A percentile compares a stretch with the other conserved stretches of the same genome.
phyloP scores from a whole-genome alignment of 129 eudicot species.

The Artemisia tridentata region DNA sequence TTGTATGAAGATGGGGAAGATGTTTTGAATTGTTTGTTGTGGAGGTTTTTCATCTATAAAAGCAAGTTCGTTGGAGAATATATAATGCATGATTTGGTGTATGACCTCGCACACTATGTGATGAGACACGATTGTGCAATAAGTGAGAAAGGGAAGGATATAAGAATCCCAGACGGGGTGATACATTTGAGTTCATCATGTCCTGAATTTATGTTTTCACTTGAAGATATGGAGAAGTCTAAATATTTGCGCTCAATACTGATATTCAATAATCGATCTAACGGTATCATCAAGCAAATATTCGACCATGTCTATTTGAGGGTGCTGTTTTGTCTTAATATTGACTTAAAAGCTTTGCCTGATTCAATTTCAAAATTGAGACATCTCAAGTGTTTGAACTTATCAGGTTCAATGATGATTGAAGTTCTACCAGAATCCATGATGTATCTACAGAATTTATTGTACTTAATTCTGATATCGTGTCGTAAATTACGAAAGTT shows the following conservation, averaged over 20 bases:
- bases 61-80: background rate
- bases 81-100: too few species aligned
- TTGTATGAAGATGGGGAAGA: slow-evolving; percentile 10
- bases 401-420: slow-evolving; percentile 15
- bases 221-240: background rate
- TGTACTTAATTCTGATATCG: background rate
- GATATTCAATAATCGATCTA: background rate
- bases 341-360: background rate
- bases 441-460: slow-evolving; percentile 19
- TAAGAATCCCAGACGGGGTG: background rate
- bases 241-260: background rate
- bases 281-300: background rate
- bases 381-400: slow-evolving; percentile 30
- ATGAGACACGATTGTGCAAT: too few species aligned
- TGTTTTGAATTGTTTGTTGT: slow-evolving; percentile 1
- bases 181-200: slow-evolving; percentile 1
- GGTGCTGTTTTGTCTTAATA: background rate
- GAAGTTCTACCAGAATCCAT: slow-evolving; percentile 35
- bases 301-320: background rate
- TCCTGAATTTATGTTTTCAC: background rate
- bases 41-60: background rate
- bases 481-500: background rate
- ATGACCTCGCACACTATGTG: too few species aligned
- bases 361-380: slow-evolving; percentile 1
- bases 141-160: background rate